A percentile compares a stretch with the other conserved stretches of the same genome.
Conservation (phyloP, 306 rosid genomes). For the Fragaria vesca region DNA sequence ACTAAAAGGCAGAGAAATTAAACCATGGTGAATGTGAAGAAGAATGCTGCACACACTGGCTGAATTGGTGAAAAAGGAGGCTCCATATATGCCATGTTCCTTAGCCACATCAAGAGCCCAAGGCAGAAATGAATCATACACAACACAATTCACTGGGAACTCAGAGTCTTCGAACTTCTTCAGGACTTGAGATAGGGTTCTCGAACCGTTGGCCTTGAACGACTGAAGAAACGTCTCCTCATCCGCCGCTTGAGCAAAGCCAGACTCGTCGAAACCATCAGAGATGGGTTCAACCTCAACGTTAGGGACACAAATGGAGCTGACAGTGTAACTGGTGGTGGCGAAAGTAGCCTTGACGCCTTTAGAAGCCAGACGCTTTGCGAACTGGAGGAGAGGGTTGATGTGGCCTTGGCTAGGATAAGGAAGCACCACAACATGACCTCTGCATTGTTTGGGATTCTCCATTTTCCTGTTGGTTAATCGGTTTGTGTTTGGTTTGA, state of each 20-base stretch:
- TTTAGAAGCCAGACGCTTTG: constrained; percentile 29
- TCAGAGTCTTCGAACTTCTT: constrained; percentile 5
- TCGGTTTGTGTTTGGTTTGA: background rate
- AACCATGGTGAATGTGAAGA: constrained; percentile 12
- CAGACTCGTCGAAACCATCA: constrained; percentile 53
- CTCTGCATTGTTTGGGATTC: background rate
- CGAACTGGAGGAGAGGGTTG: constrained; percentile 38
- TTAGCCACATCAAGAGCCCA: constrained; percentile 36
- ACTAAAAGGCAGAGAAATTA: constrained; percentile 32
- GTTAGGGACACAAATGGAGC: constrained; percentile 31
- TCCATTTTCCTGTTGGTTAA: background rate
- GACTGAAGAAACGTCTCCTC: constrained; percentile 26
- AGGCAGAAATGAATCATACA: constrained; percentile 31
- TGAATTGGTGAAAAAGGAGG: constrained; percentile 41
- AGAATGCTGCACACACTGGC: constrained; percentile 34
- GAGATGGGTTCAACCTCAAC: constrained; percentile 49
- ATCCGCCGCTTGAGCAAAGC: constrained; percentile 42
- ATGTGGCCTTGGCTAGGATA: constrained; percentile 39
- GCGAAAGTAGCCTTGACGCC: constrained; percentile 28
- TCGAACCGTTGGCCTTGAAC: constrained; percentile 2
- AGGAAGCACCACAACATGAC: constrained; percentile 30
- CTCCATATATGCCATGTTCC: constrained; percentile 26
- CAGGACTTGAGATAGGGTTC: constrained; percentile 15
- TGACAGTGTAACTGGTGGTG: constrained; percentile 14
- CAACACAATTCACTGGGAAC: constrained; percentile 27